These are phyloP conservation scores for Graphiopsis chlorocephala DNA, from an alignment of 2,329 filamentous ascomycete species.

Conservation along the genomic window DNA sequence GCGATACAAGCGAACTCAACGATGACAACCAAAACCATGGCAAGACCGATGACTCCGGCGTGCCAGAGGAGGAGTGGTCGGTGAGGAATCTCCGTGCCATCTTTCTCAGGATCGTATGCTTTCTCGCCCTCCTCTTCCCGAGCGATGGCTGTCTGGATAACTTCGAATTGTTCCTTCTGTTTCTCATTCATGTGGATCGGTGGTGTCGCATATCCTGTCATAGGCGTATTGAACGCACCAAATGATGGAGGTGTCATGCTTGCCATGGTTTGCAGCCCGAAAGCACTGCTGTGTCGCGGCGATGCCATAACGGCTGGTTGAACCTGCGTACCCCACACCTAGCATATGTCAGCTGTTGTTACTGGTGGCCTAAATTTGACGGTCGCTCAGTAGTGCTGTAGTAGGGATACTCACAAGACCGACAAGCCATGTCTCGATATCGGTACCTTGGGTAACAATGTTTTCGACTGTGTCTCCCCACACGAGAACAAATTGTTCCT, in stretches of 20 bases:
- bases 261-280: background rate
- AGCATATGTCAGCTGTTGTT: background rate
- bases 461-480: constrained; percentile 17
- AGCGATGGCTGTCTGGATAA: constrained; percentile 15
- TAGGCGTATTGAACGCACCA: constrained; percentile 5
- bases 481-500: constrained; percentile 15
- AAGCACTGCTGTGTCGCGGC: constrained; percentile 9
- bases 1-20: constrained; percentile 16
- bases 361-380: background rate
- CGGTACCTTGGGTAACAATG: constrained; percentile 12
- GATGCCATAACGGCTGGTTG: background rate
- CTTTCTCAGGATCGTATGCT: constrained; percentile 15
- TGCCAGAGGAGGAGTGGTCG: constrained; percentile 12
- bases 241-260: background rate
- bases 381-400: background rate
- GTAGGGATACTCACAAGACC: constrained; percentile 8
- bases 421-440: constrained; percentile 16
- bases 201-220: constrained; percentile 6
- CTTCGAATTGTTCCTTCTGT: constrained; percentile 13
- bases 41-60: constrained; percentile 10
- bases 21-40: constrained; percentile 15
- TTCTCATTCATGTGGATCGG: constrained; percentile 9
- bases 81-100: constrained; percentile 11
- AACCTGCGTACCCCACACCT: constrained; percentile 16
- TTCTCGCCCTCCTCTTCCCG: constrained; percentile 16